A percentile compares a stretch with the other conserved stretches of the same genome.
Evolutionary conservation across 495 filamentous ascomycete species (phyloP).

Genomic region (Parathielavia appendiculata): DNA sequence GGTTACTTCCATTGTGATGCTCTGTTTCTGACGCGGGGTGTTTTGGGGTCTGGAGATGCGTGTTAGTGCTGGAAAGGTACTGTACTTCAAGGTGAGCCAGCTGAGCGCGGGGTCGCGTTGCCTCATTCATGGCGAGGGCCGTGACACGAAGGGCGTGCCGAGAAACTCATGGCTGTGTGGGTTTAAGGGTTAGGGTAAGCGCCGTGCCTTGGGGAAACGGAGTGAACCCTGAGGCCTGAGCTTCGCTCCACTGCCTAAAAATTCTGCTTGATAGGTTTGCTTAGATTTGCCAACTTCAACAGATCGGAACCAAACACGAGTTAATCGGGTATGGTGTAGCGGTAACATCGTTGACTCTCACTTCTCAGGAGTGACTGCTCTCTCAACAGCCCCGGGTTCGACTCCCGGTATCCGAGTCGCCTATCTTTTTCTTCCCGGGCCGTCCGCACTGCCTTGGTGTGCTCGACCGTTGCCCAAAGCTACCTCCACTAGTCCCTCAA

Average conservation of each 20-base stretch:
- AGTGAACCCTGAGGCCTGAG: constrained; percentile 10
- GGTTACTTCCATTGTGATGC: constrained; percentile 26
- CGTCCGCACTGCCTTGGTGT: too few relatives aligned
- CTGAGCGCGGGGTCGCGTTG: not conserved
- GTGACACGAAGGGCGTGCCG: not conserved
- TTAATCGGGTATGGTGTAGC: constrained; percentile 19
- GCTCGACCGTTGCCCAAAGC: too few relatives aligned
- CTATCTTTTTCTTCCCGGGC: not conserved
- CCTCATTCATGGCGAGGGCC: not conserved
- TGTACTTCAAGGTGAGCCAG: too few relatives aligned
- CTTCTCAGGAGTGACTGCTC: constrained; percentile 13
- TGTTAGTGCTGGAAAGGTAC: too few relatives aligned
- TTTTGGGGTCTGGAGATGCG: not conserved
- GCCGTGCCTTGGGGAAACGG: not conserved
- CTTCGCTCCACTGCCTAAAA: not conserved
- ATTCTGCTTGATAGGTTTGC: not conserved
- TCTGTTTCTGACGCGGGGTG: not conserved
- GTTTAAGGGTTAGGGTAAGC: not conserved
- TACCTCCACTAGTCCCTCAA: too few relatives aligned
- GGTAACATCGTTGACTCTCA: constrained; percentile 21
- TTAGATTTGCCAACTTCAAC: not conserved
- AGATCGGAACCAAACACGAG: constrained; percentile 10
- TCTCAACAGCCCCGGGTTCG: constrained; percentile 19
- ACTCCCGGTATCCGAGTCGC: constrained; percentile 19
- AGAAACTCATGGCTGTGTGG: not conserved